Base-by-base conservation (phyloP, 1,284 basidiomycete genomes). In the Salmacisia buchloeana region DNA sequence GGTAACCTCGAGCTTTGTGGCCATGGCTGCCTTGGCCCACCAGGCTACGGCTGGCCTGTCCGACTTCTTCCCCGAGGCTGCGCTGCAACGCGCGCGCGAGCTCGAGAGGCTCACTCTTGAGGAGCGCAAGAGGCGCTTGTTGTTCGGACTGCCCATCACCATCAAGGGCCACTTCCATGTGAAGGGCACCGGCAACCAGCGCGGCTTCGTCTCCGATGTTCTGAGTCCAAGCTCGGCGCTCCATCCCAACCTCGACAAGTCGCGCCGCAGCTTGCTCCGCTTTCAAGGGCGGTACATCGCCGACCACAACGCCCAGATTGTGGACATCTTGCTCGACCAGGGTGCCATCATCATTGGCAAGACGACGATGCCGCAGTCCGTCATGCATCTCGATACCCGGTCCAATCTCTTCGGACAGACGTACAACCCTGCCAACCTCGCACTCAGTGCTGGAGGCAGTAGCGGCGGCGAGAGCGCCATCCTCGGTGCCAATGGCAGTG, bases 351-450 rank as follows among this genome's bases (percentile, higher is more conserved):
- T 73, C 52, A 59, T 69, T 23, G 63, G 61, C 52, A 73, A 73
- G 63, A 73, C 72, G 12, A 68, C 64, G 27, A 72, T 73, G 71
- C 71, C 72, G 0, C 69, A 72, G 54, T 66, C 65, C n/a, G 46
- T 74, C 31, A 73, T 74, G 72, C 71, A 73, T 39, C 61, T 74
- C 23, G 72, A 74, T 25, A 70, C 70, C 3, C 38, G 61, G 6
- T 69, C 56, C 65, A 69, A 69, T 38, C 54, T 71, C 18, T 70
- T 69, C 46, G 73, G 73, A 21, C 69, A 69, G 45, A 73, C 71
- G 35, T 54, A 73, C 27, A 73, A 71, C 15, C 71, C 73, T 7
- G 57, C 54, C 56, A 73, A 73, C 46, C 35, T 71, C 2, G 64
- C 66, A 2, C 58, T 74, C 21, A 71, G 69, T 33, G 66, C 72